Base-by-base conservation (phyloP, 139 green algal genomes). In the Coelastrella sp. region DNA sequence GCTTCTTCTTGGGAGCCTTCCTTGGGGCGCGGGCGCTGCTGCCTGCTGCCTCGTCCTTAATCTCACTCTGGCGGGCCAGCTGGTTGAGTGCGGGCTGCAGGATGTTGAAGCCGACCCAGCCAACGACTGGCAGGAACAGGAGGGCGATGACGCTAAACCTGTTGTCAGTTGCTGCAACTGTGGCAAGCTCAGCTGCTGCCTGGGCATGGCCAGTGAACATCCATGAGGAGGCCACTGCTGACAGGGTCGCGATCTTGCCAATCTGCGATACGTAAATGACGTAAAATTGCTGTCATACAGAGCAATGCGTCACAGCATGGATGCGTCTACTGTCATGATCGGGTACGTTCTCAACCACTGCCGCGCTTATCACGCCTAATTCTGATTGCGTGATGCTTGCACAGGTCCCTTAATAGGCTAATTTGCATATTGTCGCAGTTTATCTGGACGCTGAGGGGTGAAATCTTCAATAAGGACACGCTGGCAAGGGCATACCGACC, bases 51-150 rank as follows among this genome's bases (percentile, higher is more conserved):
- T 83, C 78, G 4, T 82, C 80, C 87, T 94, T 92, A 70, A 94
- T 93, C 58, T 94, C 85, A 56, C 22, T 57, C 94, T 97, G 97
- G 61, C 93, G 89, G 70, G 91, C 73, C 9, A 97, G 84, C 95
- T 97, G 95, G 90, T 95, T 96, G 56, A 94, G 35, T 0, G 89
- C 84, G 0, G 93, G 91, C 65, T 90, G 87, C 1, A 93, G n/a
- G 25, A 97, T 97, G 95, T 97, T 97, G 93, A 97, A 96, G 7
- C 86, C 92, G 12, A 97, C 95, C 95, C 95, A 97, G 65, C 94
- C 95, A 14, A 97, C 22, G 17, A 82, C 96, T 24, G 95, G 94
- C 6, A 95, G 56, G 82, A 97, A 94, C 58, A 96, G 92, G 10
- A 91, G 90, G 12, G 73, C 60, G 91, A 94, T 87, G 91, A 89